Evolutionary conservation across 441 rosid species (phyloP).

Genomic region (Arabidopsis lyrata): DNA sequence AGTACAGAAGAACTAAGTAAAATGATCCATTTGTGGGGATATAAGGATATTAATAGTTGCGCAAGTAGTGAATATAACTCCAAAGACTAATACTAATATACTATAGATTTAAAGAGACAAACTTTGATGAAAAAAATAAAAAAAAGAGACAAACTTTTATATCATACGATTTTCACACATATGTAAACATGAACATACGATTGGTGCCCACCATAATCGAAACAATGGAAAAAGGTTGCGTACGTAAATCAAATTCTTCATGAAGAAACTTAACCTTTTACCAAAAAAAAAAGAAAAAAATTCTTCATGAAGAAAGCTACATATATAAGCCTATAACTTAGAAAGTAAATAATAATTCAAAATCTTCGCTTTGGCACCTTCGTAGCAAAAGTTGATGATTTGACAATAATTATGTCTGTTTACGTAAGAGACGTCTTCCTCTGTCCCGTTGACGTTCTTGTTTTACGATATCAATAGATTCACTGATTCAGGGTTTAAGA

Average conservation of each 20-base stretch:
- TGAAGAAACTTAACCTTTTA: too few species aligned
- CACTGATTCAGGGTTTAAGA: slow-evolving; percentile 39
- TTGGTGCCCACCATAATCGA: slow-evolving; percentile 20
- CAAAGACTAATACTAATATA: not conserved
- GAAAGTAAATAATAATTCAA: slow-evolving; percentile 15
- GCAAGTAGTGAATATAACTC: not conserved
- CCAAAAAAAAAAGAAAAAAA: not conserved
- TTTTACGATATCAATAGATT: slow-evolving; percentile 21
- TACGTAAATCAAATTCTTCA: slow-evolving; percentile 22
- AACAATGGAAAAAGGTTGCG: slow-evolving; percentile 25
- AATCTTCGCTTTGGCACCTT: slow-evolving; percentile 26
- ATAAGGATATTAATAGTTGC: not conserved
- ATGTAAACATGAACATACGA: not conserved
- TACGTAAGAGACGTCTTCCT: slow-evolving; percentile 37
- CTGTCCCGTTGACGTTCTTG: slow-evolving; percentile 21
- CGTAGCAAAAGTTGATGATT: slow-evolving; percentile 30
- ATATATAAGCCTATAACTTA: not conserved
- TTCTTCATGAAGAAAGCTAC: slow-evolving; percentile 21
- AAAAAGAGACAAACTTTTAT: not conserved
- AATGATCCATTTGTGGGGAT: not conserved
- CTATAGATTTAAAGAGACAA: not conserved
- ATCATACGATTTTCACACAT: not conserved
- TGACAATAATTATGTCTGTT: slow-evolving; percentile 12
- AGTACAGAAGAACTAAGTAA: not conserved
- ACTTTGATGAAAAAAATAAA: too few species aligned